Conservation (phyloP, 2,329 filamentous ascomycete species). For the Huntiella moniliformis region DNA sequence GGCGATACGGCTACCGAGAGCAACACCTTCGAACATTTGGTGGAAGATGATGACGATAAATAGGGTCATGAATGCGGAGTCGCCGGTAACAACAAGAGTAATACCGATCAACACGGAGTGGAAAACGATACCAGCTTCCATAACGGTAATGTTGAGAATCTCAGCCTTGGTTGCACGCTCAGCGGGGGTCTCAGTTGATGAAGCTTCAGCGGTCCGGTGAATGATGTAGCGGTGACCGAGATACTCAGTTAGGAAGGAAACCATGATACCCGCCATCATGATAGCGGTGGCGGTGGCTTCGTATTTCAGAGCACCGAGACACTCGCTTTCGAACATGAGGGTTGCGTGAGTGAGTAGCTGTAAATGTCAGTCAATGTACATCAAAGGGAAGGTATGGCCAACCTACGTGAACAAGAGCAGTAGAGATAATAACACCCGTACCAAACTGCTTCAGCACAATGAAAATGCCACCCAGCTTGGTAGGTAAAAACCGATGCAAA, state of each 20-base stretch:
- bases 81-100: slow-evolving; percentile 41
- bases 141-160: slow-evolving; percentile 44
- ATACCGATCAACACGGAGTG: slow-evolving; percentile 49
- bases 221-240: slow-evolving; percentile 38
- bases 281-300: slow-evolving; percentile 53
- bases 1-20: slow-evolving; percentile 47
- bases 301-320: slow-evolving; percentile 45
- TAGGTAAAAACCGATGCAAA: slow-evolving; percentile 21
- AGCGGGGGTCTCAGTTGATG: slow-evolving; percentile 15
- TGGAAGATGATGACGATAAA: slow-evolving; percentile 57
- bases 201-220: slow-evolving; percentile 17
- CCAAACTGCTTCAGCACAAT: slow-evolving; percentile 55
- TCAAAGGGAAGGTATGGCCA: not conserved
- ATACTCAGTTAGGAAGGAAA: slow-evolving; percentile 56
- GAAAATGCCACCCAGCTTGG: slow-evolving; percentile 31
- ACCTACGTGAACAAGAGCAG: slow-evolving; percentile 48
- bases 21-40: slow-evolving; percentile 61
- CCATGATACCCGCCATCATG: slow-evolving; percentile 53
- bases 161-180: slow-evolving; percentile 20
- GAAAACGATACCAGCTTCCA: slow-evolving; percentile 58
- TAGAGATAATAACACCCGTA: slow-evolving; percentile 53
- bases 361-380: slow-evolving; percentile 4
- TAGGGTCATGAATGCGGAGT: slow-evolving; percentile 36
- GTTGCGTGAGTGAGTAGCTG: slow-evolving; percentile 56
- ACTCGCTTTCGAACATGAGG: slow-evolving; percentile 54